Evolutionary conservation across 176 grass and related monocot genomes (phyloP).

Genomic region (Rhynchospora tenuis): DNA sequence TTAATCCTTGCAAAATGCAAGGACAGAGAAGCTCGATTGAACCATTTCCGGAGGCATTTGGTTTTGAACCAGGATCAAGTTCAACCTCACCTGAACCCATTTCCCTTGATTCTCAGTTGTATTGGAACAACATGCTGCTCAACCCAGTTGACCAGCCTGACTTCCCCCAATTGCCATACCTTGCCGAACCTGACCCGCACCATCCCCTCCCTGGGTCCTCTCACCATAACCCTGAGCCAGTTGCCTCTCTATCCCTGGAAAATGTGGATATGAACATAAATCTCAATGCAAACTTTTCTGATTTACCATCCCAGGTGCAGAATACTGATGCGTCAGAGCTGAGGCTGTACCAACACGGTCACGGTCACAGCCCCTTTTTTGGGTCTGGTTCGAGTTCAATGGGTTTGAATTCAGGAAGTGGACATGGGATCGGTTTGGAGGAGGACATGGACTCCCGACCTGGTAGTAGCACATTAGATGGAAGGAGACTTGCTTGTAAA

Average conservation of each 20-base stretch:
- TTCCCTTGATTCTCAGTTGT: slow-evolving; percentile 13
- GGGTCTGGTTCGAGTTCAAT: background rate
- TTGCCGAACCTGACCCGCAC: background rate
- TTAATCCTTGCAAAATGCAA: slow-evolving; percentile 23
- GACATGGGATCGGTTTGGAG: slow-evolving; percentile 12
- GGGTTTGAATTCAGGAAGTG: background rate
- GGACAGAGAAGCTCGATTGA: slow-evolving; percentile 17
- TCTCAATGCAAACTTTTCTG: background rate
- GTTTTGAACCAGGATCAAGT: slow-evolving; percentile 12
- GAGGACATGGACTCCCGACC: slow-evolving; percentile 14
- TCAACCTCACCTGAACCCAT: slow-evolving; percentile 12
- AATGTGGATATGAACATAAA: slow-evolving; percentile 16
- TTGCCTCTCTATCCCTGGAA: slow-evolving; percentile 5
- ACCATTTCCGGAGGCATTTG: slow-evolving; percentile 14
- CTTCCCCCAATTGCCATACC: background rate
- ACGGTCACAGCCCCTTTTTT: background rate
- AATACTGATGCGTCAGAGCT: background rate
- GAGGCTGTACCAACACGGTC: slow-evolving; percentile 5
- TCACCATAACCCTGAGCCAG: background rate
- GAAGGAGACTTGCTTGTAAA: slow-evolving; percentile 24
- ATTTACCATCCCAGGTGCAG: slow-evolving; percentile 5
- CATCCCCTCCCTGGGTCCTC: background rate
- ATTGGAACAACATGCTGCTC: slow-evolving; percentile 13
- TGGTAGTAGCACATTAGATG: slow-evolving; percentile 11
- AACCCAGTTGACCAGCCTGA: background rate